Percentiles rank a stretch among this genome's conserved stretches.
These are phyloP conservation scores for Plasmodium ovale DNA, from an alignment of 169 alveolate species.

Conservation along the genomic window DNA sequence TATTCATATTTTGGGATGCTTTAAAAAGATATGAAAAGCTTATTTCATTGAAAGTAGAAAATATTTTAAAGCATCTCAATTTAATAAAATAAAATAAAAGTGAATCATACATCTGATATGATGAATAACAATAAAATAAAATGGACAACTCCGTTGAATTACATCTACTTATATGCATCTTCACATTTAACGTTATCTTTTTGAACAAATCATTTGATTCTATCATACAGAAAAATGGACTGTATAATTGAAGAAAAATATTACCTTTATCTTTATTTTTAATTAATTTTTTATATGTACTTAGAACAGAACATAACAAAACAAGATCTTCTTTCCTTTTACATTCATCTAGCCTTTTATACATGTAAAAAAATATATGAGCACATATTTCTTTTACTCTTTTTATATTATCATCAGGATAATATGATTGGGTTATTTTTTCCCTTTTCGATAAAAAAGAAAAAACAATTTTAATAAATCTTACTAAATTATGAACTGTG, in stretches of 20 bases:
- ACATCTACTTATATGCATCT: background rate
- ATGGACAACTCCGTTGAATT: slow-evolving; percentile 25
- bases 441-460: background rate
- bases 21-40: slow-evolving; percentile 42
- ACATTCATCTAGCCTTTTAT: background rate
- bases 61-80: slow-evolving; percentile 26
- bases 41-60: slow-evolving; percentile 17
- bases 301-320: slow-evolving; percentile 10
- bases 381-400: background rate
- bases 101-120: slow-evolving; percentile 9
- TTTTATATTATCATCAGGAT: background rate
- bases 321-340: slow-evolving; percentile 31
- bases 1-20: slow-evolving; percentile 48
- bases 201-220: background rate
- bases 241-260: background rate
- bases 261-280: background rate
- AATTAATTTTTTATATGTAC: background rate
- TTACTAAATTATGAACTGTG: slow-evolving; percentile 1
- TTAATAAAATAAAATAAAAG: slow-evolving; percentile 15
- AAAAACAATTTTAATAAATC: background rate
- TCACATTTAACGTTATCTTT: background rate
- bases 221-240: background rate
- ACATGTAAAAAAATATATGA: background rate
- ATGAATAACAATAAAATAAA: slow-evolving; percentile 37
- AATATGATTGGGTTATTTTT: no score